Percentiles rank a stretch among this genome's conserved stretches.
These are phyloP conservation scores for Ramularia endophylla DNA, from an alignment of 2,329 filamentous ascomycete species.

Conservation along the genomic window DNA sequence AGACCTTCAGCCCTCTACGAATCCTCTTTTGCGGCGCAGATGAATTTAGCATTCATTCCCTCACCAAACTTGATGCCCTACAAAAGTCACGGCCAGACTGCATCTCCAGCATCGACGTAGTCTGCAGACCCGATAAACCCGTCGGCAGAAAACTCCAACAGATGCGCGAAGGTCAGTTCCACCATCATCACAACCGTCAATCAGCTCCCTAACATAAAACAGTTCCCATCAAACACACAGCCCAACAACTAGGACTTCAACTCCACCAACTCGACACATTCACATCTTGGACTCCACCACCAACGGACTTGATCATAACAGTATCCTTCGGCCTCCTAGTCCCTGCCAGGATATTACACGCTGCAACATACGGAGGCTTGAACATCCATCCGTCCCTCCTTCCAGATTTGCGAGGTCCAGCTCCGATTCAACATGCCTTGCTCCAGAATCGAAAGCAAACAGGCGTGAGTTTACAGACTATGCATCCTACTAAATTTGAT, in stretches of 20 bases:
- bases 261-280: conserved; percentile 78
- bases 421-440: conserved; percentile 81
- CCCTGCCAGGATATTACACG: conserved; percentile 64
- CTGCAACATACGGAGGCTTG: conserved; percentile 73
- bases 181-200: neutral
- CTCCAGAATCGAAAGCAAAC: conserved; percentile 55
- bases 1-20: conserved; percentile 23
- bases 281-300: conserved; percentile 67
- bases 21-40: conserved; percentile 96
- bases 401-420: conserved; percentile 69
- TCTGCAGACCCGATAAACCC: conserved; percentile 73
- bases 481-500: conserved; percentile 72
- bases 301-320: conserved; percentile 71
- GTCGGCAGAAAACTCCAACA: conserved; percentile 61
- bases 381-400: conserved; percentile 92
- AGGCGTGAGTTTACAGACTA: conserved; percentile 81
- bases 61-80: conserved; percentile 58
- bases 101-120: conserved; percentile 76
- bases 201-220: conserved; percentile 1
- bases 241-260: conserved; percentile 56
- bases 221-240: conserved; percentile 60
- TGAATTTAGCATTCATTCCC: conserved; percentile 73
- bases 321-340: conserved; percentile 94
- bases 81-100: conserved; percentile 40
- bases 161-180: conserved; percentile 55